Percentiles rank a stretch among this genome's conserved stretches.
These are phyloP conservation scores for Talaromyces sp. DNA, from an alignment of 2,329 filamentous ascomycete genomes.

Conservation along the genomic window DNA sequence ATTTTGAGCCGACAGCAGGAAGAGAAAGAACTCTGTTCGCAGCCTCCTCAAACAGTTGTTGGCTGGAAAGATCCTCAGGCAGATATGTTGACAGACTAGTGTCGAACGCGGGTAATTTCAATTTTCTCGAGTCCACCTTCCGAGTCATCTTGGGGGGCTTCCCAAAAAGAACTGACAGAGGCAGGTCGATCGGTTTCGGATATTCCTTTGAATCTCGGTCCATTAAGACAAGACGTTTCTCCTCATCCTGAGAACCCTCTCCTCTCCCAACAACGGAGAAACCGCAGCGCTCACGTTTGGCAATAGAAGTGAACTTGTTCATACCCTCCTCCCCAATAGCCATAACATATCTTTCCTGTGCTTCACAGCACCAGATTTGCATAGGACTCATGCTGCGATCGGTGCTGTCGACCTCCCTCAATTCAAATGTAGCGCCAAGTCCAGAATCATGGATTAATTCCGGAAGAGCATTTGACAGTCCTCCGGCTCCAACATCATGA, in stretches of 20 bases:
- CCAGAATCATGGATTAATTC: conserved; percentile 90
- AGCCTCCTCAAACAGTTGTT: conserved; percentile 58
- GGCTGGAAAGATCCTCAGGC: conserved; percentile 46
- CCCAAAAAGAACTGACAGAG: conserved; percentile 83
- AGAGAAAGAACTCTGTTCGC: conserved; percentile 75
- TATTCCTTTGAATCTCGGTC: conserved; percentile 72
- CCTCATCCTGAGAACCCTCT: conserved; percentile 53
- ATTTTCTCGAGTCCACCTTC: conserved; percentile 63
- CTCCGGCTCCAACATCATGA: conserved; percentile 93
- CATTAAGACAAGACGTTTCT: conserved; percentile 69
- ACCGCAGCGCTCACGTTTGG: conserved; percentile 77
- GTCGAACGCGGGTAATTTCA: conserved; percentile 66
- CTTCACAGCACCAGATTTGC: conserved; percentile 97
- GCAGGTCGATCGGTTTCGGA: conserved; percentile 77
- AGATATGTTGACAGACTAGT: conserved; percentile 63
- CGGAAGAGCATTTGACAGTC: conserved; percentile 75
- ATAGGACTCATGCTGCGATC: conserved; percentile 90
- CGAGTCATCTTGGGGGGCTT: conserved; percentile 77
- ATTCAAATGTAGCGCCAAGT: conserved; percentile 83
- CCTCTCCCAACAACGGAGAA: conserved; percentile 88
- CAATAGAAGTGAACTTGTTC: conserved; percentile 64
- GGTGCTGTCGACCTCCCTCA: conserved; percentile 87
- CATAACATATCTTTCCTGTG: conserved; percentile 92
- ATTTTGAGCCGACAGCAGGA: conserved; percentile 91
- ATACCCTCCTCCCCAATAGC: conserved; percentile 76